Evolutionary conservation across 352 stramenopile genomes (phyloP).

Genomic region (Pythium biforme): DNA sequence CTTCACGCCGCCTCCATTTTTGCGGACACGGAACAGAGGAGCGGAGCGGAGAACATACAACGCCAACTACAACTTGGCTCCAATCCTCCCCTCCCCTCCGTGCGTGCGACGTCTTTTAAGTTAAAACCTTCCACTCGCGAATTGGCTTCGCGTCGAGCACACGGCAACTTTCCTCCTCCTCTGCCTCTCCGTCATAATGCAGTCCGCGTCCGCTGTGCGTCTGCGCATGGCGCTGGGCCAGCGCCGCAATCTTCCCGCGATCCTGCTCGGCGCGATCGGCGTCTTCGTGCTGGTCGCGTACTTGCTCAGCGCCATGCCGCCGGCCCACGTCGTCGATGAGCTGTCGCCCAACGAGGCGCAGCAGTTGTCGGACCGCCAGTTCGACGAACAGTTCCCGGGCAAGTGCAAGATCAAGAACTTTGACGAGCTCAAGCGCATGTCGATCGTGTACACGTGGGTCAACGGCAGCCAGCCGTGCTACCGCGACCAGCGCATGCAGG

Average conservation of each 20-base stretch:
- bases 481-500: constrained; percentile 57
- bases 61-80: too few species aligned
- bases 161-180: not conserved
- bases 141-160: not conserved
- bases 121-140: constrained; percentile 3
- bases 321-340: constrained; percentile 33
- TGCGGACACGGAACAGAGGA: constrained; percentile 1
- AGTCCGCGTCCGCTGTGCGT: constrained; percentile 57
- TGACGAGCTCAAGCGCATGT: constrained; percentile 78
- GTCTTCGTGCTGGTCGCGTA: constrained; percentile 44
- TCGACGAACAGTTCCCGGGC: constrained; percentile 63
- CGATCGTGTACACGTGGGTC: constrained; percentile 90
- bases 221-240: constrained; percentile 65
- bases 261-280: constrained; percentile 42
- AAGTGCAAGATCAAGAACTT: constrained; percentile 88
- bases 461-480: constrained; percentile 88
- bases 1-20: not conserved
- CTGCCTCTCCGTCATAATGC: constrained; percentile 33
- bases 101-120: not conserved
- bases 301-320: constrained; percentile 40
- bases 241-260: constrained; percentile 57
- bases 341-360: constrained; percentile 34
- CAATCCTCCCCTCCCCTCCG: not conserved
- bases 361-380: constrained; percentile 39
- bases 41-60: not conserved